Base-by-base conservation (phyloP, 352 stramenopile genomes). In the Globisporangium heterothallicum region DNA sequence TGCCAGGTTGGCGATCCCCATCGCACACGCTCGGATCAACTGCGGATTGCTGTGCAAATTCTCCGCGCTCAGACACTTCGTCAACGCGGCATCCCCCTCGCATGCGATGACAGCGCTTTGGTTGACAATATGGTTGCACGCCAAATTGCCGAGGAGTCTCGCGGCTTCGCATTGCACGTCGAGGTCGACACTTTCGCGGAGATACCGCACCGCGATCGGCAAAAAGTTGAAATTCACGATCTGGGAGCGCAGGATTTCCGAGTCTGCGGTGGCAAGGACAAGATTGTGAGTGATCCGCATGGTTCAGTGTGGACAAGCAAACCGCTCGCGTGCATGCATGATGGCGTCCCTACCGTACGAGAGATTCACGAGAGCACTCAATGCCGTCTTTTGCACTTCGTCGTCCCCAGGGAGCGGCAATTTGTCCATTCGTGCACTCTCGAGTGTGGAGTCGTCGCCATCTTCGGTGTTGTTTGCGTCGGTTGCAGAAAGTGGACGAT, bases 311-410 rank as follows among this genome's bases (percentile, higher is more conserved):
- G 10, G 38, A 8, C 36, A 53, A 50, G n/a, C n/a, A n/a, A n/a
- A n/a, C n/a, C n/a, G n/a, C n/a, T n/a, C n/a, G n/a, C 24, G 7
- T 5, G 26, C 50, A 7, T 29, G 25, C 26, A 18, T 34, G 18
- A 27, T 25, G 12, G 3, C 22, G 12, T 63, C 72, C n/a, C n/a
- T 51, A 88, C 78, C 70, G 36, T 85, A 61, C 1, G 70, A 74
- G n/a, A 90, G 56, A 46, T 88, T 90, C 9, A 86, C 74, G 10
- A 90, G 70, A 16, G 79, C 74, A 27, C 63, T 72, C 4, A 87
- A 48, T 41, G 68, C 74, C 22, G 71, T 76, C 27, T 63, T 43
- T 21, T 87, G 73, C 1, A 81, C 69, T 40, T 66, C 61, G 9
- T 55, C 9, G 34, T 72, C 56, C 19, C 63, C 70, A 0, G 70